phyloP scores from a whole-genome alignment of 2,329 filamentous ascomycete species.

The Fusarium avenaceum region DNA sequence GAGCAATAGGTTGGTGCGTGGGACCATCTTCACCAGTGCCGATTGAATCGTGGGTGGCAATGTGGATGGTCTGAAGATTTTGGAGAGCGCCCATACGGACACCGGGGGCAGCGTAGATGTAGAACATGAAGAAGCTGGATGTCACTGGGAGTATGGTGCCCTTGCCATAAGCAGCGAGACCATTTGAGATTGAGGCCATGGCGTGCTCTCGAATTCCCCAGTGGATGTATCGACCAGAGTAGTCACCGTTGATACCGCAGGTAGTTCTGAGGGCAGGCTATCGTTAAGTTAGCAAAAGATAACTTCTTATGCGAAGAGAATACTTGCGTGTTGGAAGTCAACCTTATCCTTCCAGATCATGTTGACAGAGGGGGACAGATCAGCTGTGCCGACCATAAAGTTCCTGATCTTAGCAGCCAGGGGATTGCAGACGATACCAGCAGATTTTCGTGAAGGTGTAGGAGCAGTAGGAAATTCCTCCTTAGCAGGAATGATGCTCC shows the following conservation, averaged over 20 bases:
- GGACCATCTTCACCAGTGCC: conserved; percentile 72
- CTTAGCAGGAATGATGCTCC: conserved; percentile 61
- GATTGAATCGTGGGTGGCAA: conserved; percentile 73
- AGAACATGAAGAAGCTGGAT: conserved; percentile 74
- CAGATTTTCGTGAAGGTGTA: conserved; percentile 65
- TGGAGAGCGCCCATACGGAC: conserved; percentile 72
- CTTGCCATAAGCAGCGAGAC: conserved; percentile 69
- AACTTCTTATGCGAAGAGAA: neutral
- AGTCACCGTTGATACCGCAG: conserved; percentile 68
- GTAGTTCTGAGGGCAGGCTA: conserved; percentile 55
- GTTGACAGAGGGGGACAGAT: conserved; percentile 66
- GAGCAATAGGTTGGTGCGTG: conserved; percentile 72
- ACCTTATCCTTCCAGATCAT: conserved; percentile 68
- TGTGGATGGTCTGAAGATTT: conserved; percentile 68
- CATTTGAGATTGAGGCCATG: conserved; percentile 70
- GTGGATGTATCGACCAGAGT: conserved; percentile 69
- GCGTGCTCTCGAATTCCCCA: conserved; percentile 73
- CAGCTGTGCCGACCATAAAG: conserved; percentile 68
- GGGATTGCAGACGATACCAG: conserved; percentile 64
- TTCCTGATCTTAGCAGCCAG: conserved; percentile 61
- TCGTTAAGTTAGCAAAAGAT: conserved; percentile 2
- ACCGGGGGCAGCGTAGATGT: conserved; percentile 68
- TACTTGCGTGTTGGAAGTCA: conserved; percentile 61
- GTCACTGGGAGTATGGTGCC: conserved; percentile 70
- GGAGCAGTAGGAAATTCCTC: conserved; percentile 60